phyloP scores from a whole-genome alignment of 441 rosid species.

The Populus trichocarpa region DNA sequence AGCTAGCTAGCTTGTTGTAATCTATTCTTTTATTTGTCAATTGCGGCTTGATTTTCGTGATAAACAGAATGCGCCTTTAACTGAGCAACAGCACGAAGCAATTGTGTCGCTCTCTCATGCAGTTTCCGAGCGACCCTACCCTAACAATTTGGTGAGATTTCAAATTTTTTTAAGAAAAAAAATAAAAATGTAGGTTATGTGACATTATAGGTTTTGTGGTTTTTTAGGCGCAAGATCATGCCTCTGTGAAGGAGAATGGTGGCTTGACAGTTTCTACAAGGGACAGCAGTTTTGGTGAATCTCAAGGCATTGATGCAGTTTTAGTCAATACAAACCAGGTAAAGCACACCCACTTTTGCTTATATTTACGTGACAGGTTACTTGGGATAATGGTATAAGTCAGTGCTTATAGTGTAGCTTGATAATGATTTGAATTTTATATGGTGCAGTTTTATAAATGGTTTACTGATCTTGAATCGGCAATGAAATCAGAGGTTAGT shows the following conservation, averaged over 20 bases:
- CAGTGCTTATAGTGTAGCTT: not conserved
- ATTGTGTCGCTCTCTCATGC: conserved; percentile 51
- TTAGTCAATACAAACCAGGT: conserved; percentile 93
- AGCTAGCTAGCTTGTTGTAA: not conserved
- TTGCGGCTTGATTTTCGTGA: not conserved
- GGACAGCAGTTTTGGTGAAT: conserved; percentile 47
- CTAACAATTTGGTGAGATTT: conserved; percentile 59
- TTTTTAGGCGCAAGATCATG: conserved; percentile 59
- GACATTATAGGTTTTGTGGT: conserved; percentile 3
- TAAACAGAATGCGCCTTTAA: conserved; percentile 72
- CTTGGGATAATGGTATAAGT: not conserved
- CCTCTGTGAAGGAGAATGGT: conserved; percentile 55
- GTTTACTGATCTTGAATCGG: conserved; percentile 97
- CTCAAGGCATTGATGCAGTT: conserved; percentile 75
- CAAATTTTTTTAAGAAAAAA: no score
- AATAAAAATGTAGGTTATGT: no score
- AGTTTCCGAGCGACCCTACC: conserved; percentile 49
- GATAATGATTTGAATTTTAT: not conserved
- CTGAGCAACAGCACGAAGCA: conserved; percentile 87
- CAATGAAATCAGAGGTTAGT: conserved; percentile 98
- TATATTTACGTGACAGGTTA: not conserved
- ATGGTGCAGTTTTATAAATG: conserved; percentile 82
- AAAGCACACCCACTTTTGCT: not conserved
- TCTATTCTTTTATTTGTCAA: not conserved
- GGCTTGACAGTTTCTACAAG: conserved; percentile 54